Percentiles rank a stretch among this genome's conserved stretches.
These are phyloP conservation scores for Eremochloa ophiuroides DNA, from an alignment of 176 grass and related monocot species.

Conservation along the genomic window DNA sequence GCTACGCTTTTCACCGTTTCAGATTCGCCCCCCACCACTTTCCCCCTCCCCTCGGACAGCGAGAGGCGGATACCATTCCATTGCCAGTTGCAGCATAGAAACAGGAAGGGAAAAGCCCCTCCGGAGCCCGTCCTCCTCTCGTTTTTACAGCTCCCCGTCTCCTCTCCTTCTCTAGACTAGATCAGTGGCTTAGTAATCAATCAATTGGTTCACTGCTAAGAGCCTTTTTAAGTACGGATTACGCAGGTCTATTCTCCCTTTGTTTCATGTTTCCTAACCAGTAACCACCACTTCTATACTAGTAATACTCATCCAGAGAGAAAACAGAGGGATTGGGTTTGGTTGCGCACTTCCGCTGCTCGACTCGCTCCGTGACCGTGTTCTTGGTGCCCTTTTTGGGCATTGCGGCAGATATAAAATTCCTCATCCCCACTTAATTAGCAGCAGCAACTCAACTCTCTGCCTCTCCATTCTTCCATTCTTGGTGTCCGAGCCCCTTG, in stretches of 20 bases:
- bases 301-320: not conserved
- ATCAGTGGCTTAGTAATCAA: not conserved
- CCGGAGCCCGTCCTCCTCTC: not conserved
- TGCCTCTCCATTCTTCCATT: not conserved
- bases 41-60: no score
- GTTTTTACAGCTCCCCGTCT: not conserved
- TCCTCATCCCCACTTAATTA: not conserved
- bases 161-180: not conserved
- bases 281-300: not conserved
- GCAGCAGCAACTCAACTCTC: not conserved
- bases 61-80: no score
- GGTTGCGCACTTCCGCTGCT: not conserved
- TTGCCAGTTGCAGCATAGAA: no score
- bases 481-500: not conserved
- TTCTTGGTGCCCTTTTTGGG: not conserved
- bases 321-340: not conserved
- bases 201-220: not conserved
- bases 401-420: constrained; percentile 13
- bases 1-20: no score
- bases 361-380: constrained; percentile 3
- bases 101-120: no score
- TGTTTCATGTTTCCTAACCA: constrained; percentile 16
- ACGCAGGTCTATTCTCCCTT: not conserved
- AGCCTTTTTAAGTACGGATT: constrained; percentile 1
- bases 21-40: no score